Conservation (phyloP, 2,329 filamentous ascomycete genomes). For the Emmonsia crescens region DNA sequence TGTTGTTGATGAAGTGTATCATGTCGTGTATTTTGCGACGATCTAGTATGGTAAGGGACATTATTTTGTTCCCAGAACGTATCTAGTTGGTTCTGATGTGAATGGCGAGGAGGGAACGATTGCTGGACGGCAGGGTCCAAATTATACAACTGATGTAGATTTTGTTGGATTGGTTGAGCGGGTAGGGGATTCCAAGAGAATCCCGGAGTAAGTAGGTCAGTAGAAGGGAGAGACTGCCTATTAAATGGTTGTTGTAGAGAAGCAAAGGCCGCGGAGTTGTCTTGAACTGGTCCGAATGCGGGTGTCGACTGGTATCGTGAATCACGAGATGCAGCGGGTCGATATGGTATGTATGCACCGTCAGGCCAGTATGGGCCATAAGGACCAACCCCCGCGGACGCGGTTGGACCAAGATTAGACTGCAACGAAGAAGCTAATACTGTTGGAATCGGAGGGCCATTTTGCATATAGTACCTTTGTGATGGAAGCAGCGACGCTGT, state of each 20-base stretch:
- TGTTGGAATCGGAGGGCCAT: conserved; percentile 45
- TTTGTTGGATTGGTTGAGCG: conserved; percentile 10
- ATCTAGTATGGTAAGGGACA: conserved; percentile 20
- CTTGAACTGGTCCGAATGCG: conserved; percentile 17
- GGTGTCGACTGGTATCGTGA: conserved; percentile 26
- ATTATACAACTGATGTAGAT: conserved; percentile 13
- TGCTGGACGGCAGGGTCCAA: conserved; percentile 23
- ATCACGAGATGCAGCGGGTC: conserved; percentile 47
- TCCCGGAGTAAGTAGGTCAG: conserved; percentile 18
- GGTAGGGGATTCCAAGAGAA: conserved; percentile 25
- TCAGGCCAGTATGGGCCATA: conserved; percentile 56
- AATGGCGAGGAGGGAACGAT: conserved; percentile 25
- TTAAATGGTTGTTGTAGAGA: conserved; percentile 21
- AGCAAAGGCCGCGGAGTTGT: conserved; percentile 21
- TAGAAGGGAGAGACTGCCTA: conserved; percentile 18
- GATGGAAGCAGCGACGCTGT: conserved; percentile 35
- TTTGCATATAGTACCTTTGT: conserved; percentile 32
- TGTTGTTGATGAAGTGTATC: neutral
- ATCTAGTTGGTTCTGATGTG: conserved; percentile 7
- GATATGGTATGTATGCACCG: conserved; percentile 50
- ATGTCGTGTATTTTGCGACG: conserved; percentile 9
- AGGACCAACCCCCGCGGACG: conserved; percentile 45
- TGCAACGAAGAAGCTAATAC: conserved; percentile 45
- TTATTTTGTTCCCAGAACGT: conserved; percentile 18
- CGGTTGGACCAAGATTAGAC: conserved; percentile 47